Evolutionary conservation across 2,329 filamentous ascomycete species (phyloP), one percentile per base, ranked within the genome.

Genomic region (Corinectria fuckeliana): DNA sequence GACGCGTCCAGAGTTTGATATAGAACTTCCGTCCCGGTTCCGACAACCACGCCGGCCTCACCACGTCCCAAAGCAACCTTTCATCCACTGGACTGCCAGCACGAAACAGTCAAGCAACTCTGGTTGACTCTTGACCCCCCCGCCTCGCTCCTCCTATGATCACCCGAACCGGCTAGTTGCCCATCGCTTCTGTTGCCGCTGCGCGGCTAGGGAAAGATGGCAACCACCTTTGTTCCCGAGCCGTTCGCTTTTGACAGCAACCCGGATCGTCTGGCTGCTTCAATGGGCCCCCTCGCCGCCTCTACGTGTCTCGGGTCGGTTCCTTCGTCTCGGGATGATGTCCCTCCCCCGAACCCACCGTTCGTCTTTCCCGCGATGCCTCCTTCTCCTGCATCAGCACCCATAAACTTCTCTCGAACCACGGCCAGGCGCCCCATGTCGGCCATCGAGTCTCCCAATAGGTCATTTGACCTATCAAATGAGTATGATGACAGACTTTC

Each of bases 281-380:
- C 67, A 20, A 67, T 70, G 55, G 58, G 60, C 25, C 48, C 59
- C 26, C 28, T 67, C 54, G 26, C 55, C 53, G 60, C 65, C 25
- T 55, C 65, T 36, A n/a, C n/a, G n/a, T 50, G 68, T 23, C 50
- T 64, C 14, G 63, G 54, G 20, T 38, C 48, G 11, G 50, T 71
- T 13, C 32, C 56, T 1, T 59, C 51, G 7, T 38, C 53, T n/a
- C 57, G 48, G 21, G 49, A 58, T 49, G 60, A 67, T 26, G 42
- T 65, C 9, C 82, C 84, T 51, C 80, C 79, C 50, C 86, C 87
- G 45, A 90, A 90, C 52, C 87, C 88, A 26, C 82, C 82, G 5
- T 90, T 90, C 68, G 81, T 87, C 57, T 90, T 90, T 67, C 88
- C 88, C 1, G 75, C 79, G 20, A 75, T 78, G 44, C 75, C 81